A percentile compares a stretch with the other conserved stretches of the same genome.
These are phyloP conservation scores for Schwanniomyces sp. DNA, from an alignment of 805 yeast genomes.

Conservation along the genomic window DNA sequence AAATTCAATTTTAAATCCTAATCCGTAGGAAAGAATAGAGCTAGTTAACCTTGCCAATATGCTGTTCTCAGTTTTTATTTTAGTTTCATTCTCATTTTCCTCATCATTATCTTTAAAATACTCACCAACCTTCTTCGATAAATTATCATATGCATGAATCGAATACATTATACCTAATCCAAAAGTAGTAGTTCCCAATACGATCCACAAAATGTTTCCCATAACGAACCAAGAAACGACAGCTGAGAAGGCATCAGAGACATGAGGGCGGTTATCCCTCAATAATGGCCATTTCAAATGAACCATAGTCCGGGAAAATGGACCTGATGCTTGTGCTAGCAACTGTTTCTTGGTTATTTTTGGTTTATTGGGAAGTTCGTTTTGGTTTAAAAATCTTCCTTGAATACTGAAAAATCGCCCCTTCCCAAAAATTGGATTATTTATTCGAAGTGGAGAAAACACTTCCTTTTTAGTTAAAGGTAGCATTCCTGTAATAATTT, in stretches of 20 bases:
- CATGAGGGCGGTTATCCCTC: constrained; percentile 48
- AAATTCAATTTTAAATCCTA: constrained; percentile 37
- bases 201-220: constrained; percentile 56
- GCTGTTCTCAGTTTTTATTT: constrained; percentile 16
- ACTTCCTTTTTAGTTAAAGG: background rate
- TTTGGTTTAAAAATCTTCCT: background rate
- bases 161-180: constrained; percentile 47
- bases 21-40: constrained; percentile 37
- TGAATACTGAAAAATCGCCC: background rate
- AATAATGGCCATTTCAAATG: constrained; percentile 50
- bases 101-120: constrained; percentile 23
- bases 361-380: background rate
- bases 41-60: constrained; percentile 34
- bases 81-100: constrained; percentile 6
- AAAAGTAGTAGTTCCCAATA: constrained; percentile 59
- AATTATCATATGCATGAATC: constrained; percentile 35
- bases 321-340: constrained; percentile 27
- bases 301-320: constrained; percentile 29
- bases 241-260: constrained; percentile 53
- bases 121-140: constrained; percentile 15
- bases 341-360: constrained; percentile 22
- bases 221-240: constrained; percentile 56
- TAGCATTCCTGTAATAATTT: background rate
- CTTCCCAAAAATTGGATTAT: background rate
- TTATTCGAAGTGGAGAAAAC: too few species aligned